These are phyloP conservation scores for Pistacia vera DNA, from an alignment of 345 rosid species.

Conservation along the genomic window DNA sequence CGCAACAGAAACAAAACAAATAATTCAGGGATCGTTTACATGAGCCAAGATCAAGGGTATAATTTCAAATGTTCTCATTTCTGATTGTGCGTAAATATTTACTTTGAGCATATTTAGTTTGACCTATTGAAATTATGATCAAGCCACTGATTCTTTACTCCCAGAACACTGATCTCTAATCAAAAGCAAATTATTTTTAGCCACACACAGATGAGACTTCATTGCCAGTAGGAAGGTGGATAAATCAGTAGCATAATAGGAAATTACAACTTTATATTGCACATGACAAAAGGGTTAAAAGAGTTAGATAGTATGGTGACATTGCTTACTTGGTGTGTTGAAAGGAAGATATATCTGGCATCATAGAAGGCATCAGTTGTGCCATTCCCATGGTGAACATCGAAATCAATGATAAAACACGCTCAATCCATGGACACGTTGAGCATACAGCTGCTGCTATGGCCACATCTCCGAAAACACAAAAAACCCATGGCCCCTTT, in stretches of 20 bases:
- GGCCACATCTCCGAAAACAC: slow-evolving; percentile 85
- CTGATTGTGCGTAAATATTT: neutral
- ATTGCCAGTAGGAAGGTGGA: neutral
- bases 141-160: neutral
- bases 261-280: neutral
- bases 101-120: slow-evolving; percentile 1
- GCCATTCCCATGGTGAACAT: too few relatives aligned
- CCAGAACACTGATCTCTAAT: neutral
- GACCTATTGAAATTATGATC: neutral
- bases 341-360: slow-evolving; percentile 85
- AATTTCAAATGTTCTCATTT: neutral
- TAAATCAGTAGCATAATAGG: neutral
- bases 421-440: slow-evolving; percentile 65
- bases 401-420: slow-evolving; percentile 78
- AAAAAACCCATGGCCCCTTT: slow-evolving; percentile 98
- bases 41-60: too few relatives aligned
- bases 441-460: slow-evolving; percentile 95
- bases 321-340: too few relatives aligned
- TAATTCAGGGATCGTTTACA: too few relatives aligned
- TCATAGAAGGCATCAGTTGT: too few relatives aligned
- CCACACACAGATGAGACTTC: neutral
- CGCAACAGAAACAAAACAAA: neutral
- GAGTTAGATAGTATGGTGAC: too few relatives aligned
- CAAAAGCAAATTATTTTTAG: neutral
- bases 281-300: too few relatives aligned